phyloP scores from a whole-genome alignment of 495 filamentous ascomycete genomes.

The Talaromyces stipitatus region DNA sequence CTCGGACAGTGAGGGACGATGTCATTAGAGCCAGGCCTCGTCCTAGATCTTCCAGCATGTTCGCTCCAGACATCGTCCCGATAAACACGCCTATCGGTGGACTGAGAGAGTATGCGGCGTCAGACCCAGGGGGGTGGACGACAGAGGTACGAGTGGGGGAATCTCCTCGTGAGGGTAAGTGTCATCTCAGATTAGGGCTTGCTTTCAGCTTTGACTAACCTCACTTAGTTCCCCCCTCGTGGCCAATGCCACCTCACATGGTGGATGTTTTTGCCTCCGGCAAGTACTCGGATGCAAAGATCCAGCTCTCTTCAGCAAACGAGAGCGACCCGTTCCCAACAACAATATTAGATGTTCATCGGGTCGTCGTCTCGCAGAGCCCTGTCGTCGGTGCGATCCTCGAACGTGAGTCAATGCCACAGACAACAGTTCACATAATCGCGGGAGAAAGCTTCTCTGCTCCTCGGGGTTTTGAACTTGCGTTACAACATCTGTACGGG shows the following conservation, averaged over 20 bases:
- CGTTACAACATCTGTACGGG: slow-evolving; percentile 21
- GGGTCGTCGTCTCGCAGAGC: slow-evolving; percentile 10
- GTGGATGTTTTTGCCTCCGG: neutral
- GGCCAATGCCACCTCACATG: neutral
- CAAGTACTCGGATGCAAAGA: slow-evolving; percentile 13
- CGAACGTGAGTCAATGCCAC: neutral
- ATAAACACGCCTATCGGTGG: neutral
- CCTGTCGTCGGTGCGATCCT: neutral
- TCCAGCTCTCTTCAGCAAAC: slow-evolving; percentile 12
- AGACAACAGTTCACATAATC: slow-evolving; percentile 10
- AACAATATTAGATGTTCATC: slow-evolving; percentile 13
- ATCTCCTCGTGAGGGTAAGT: no score
- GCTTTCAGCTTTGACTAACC: no score
- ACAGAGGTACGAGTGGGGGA: no score
- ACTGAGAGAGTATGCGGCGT: neutral
- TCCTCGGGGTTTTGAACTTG: slow-evolving; percentile 20
- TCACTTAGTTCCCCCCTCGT: no score
- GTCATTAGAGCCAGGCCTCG: neutral
- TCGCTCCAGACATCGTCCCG: neutral
- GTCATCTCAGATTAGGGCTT: no score
- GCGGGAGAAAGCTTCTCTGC: slow-evolving; percentile 12
- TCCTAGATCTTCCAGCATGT: neutral
- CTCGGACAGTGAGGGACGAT: no score
- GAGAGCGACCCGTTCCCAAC: slow-evolving; percentile 9
- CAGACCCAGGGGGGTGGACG: neutral